These are phyloP conservation scores for Podospora comata DNA, from an alignment of 495 filamentous ascomycete genomes.

Conservation along the genomic window DNA sequence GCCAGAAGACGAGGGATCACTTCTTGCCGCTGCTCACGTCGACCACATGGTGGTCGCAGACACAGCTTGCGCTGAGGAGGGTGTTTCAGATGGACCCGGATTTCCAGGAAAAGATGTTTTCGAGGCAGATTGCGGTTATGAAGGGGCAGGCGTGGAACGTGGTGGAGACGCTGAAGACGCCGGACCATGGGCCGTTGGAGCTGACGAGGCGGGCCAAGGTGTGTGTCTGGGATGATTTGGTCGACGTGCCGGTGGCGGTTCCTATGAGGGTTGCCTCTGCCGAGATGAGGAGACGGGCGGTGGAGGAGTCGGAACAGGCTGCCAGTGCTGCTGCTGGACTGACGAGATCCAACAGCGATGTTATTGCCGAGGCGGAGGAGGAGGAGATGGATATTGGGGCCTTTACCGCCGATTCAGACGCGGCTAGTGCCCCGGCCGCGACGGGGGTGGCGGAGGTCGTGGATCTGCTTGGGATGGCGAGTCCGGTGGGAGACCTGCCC, in stretches of 20 bases:
- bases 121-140: conserved; percentile 94
- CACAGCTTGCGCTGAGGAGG: conserved; percentile 75
- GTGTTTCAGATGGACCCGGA: conserved; percentile 90
- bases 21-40: conserved; percentile 93
- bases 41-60: conserved; percentile 94
- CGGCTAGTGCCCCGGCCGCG: conserved; percentile 47
- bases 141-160: conserved; percentile 99
- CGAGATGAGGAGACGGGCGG: conserved; percentile 63
- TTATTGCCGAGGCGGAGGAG: conserved; percentile 14
- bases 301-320: conserved; percentile 19
- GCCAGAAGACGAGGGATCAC: conserved; percentile 84
- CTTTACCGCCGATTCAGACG: conserved; percentile 15
- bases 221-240: conserved; percentile 96
- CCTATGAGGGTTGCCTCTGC: conserved; percentile 81
- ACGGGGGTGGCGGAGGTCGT: conserved; percentile 21
- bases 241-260: conserved; percentile 90
- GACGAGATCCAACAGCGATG: conserved; percentile 10
- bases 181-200: conserved; percentile 90
- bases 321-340: background rate
- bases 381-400: conserved; percentile 35
- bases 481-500: conserved; percentile 61
- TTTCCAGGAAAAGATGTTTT: conserved; percentile 98
- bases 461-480: conserved; percentile 72
- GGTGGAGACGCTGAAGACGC: conserved; percentile 89
- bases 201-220: conserved; percentile 85